Percentiles rank a stretch among this genome's conserved stretches.
Conservation (phyloP, 768 basidiomycete species). For the Tubosaeta sp. region DNA sequence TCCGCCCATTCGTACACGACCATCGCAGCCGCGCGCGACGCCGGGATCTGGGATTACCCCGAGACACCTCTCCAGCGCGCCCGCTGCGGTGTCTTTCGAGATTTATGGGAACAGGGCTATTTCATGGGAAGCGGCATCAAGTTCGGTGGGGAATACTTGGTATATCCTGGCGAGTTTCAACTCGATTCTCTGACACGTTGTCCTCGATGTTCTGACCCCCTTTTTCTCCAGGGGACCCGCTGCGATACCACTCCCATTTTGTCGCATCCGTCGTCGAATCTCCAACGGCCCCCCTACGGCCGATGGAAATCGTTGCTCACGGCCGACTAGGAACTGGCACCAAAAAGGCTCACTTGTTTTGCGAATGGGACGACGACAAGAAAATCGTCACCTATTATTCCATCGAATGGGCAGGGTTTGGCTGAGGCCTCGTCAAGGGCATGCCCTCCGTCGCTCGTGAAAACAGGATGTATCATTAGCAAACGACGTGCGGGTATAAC, state of each 20-base stretch:
- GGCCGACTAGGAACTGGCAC: constrained; percentile 95
- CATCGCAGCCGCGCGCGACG: constrained; percentile 55
- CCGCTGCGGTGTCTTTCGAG: constrained; percentile 73
- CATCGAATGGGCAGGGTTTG: constrained; percentile 91
- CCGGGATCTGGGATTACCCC: constrained; percentile 78
- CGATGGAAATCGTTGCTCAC: constrained; percentile 95
- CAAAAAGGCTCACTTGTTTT: constrained; percentile 91
- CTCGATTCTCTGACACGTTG: not conserved
- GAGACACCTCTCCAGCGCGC: constrained; percentile 61
- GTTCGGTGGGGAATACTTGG: constrained; percentile 94
- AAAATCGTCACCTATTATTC: constrained; percentile 68
- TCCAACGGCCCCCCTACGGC: constrained; percentile 53
- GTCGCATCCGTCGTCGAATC: constrained; percentile 77
- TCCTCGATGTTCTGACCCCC: not conserved
- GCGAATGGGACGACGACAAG: constrained; percentile 77
- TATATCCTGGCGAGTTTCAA: constrained; percentile 78
- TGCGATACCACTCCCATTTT: constrained; percentile 97
- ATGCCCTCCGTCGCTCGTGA: not conserved
- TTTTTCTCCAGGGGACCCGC: constrained; percentile 67
- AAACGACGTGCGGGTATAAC: constrained; percentile 13
- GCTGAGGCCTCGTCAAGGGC: constrained; percentile 26
- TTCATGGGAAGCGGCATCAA: constrained; percentile 88
- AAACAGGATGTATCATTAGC: constrained; percentile 4
- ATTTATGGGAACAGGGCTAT: constrained; percentile 78
- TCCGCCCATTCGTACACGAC: constrained; percentile 44